phyloP scores from a whole-genome alignment of 805 yeast species.

The Kodamaea kaohsiungensis region DNA sequence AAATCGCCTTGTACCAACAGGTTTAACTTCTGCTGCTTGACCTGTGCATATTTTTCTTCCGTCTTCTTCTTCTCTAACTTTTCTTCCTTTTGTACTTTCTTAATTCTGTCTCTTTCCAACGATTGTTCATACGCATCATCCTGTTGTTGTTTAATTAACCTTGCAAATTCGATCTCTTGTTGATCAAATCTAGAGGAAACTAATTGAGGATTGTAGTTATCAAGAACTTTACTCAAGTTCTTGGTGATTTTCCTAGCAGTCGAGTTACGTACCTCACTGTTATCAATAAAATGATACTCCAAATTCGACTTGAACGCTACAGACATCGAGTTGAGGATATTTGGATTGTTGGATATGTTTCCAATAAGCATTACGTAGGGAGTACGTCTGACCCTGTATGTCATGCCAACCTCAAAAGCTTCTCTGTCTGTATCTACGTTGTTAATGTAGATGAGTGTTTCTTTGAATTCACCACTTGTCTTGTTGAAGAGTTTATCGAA shows the following conservation, averaged over 20 bases:
- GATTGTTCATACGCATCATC: constrained; percentile 45
- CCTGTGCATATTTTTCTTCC: constrained; percentile 11
- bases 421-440: constrained; percentile 38
- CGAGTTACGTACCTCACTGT: constrained; percentile 16
- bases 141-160: constrained; percentile 42
- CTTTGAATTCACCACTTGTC: constrained; percentile 25
- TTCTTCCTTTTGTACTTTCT: constrained; percentile 46
- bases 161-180: constrained; percentile 40
- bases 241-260: constrained; percentile 26
- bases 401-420: constrained; percentile 36
- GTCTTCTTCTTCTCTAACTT: constrained; percentile 15
- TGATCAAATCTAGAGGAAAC: constrained; percentile 38
- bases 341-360: constrained; percentile 37
- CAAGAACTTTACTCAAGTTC: constrained; percentile 26
- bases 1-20: constrained; percentile 1
- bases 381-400: constrained; percentile 27
- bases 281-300: constrained; percentile 16
- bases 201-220: constrained; percentile 39
- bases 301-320: constrained; percentile 35
- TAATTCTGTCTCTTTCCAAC: constrained; percentile 51
- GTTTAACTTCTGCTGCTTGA: constrained; percentile 1
- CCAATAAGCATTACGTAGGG: constrained; percentile 43
- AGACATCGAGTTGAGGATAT: constrained; percentile 41
- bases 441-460: constrained; percentile 28
- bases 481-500: constrained; percentile 22